Base-by-base conservation (phyloP, 345 rosid species). In the Pseudoturritis turrita region DNA sequence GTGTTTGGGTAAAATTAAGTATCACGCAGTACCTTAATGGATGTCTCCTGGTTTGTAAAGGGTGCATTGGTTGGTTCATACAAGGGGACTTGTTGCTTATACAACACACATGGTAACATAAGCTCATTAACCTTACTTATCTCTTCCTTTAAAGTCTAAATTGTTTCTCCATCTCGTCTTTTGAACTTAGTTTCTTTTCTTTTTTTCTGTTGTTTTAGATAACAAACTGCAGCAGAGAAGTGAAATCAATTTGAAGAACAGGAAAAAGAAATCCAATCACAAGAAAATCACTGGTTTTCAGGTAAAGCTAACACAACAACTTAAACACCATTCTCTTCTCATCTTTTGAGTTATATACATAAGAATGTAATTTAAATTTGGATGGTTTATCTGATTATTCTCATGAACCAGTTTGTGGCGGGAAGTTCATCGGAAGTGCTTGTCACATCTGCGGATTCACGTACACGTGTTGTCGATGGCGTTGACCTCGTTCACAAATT, bases 231-330 rank as follows among this genome's bases (percentile, higher is more conserved):
- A 85, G 73, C 87, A 80, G 29, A 85, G 82, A 73, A 65, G 83
- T 68, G 88, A 80, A 71, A 89, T 94, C 69, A 85, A 91, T 82
- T 83, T 94, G 74, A 95, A 86, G 86, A 89, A 86, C 72, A 88
- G 83, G 85, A 94, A 87, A 86, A 93, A 94, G 89, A 93, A 89
- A 80, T 72, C 97, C 47, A 90, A 85, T 62, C 95, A 81, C 73
- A 94, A 86, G 85, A 94, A 94, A 83, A 91, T 94, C 77, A 94
- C 97, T 43, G 98, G 98, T 75, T 94, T 94, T 84, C 96, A 94
- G 95, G 98, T 94, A 83, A 65, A 75, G 65, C 40, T 23, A 56
- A 36, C 56, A 43, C 37, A 62, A 37, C 5, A 59, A 73, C 25
- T 50, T 52, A 11, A 33, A 41, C 29, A 12, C 64, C 12, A 7